A percentile compares a stretch with the other conserved stretches of the same genome.
These are phyloP conservation scores for Alternaria gaisen DNA, from an alignment of 2,329 filamentous ascomycete species.

Conservation along the genomic window DNA sequence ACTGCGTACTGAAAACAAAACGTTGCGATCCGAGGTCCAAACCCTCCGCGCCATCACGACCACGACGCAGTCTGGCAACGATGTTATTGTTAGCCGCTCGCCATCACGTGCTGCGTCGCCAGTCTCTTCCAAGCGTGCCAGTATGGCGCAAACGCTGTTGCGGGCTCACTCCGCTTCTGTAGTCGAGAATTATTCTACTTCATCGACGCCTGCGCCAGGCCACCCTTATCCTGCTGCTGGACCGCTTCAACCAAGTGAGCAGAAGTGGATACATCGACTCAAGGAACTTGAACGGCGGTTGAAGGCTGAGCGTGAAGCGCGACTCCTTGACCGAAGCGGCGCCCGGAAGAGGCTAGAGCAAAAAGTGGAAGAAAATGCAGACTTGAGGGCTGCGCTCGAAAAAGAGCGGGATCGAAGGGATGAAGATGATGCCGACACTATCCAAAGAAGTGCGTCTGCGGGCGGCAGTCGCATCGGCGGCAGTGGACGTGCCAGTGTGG, in stretches of 20 bases:
- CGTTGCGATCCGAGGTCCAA: conserved; percentile 68
- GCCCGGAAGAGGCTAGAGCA: conserved; percentile 82
- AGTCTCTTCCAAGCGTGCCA: conserved; percentile 52
- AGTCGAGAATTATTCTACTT: conserved; percentile 54
- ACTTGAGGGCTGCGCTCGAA: conserved; percentile 71
- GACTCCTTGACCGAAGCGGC: conserved; percentile 83
- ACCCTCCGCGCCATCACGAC: conserved; percentile 65
- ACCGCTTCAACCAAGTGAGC: conserved; percentile 64
- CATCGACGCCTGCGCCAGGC: conserved; percentile 26
- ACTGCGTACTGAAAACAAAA: conserved; percentile 67
- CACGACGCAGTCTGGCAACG: conserved; percentile 34
- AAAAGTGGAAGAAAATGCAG: conserved; percentile 76
- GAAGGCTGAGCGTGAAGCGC: conserved; percentile 87
- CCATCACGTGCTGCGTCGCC: conserved; percentile 42
- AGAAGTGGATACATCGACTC: conserved; percentile 84
- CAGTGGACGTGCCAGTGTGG: conserved; percentile 32
- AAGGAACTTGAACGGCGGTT: conserved; percentile 88
- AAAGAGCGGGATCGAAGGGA: conserved; percentile 57
- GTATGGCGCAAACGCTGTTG: conserved; percentile 61
- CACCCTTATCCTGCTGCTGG: conserved; percentile 48
- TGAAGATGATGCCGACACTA: conserved; percentile 26
- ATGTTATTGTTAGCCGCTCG: conserved; percentile 35
- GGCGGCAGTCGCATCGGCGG: conserved; percentile 29
- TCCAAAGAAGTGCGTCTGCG: conserved; percentile 28
- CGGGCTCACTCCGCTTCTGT: conserved; percentile 64